These are phyloP conservation scores for Amanita jacksonii DNA, from an alignment of 768 basidiomycete genomes.

Conservation along the genomic window DNA sequence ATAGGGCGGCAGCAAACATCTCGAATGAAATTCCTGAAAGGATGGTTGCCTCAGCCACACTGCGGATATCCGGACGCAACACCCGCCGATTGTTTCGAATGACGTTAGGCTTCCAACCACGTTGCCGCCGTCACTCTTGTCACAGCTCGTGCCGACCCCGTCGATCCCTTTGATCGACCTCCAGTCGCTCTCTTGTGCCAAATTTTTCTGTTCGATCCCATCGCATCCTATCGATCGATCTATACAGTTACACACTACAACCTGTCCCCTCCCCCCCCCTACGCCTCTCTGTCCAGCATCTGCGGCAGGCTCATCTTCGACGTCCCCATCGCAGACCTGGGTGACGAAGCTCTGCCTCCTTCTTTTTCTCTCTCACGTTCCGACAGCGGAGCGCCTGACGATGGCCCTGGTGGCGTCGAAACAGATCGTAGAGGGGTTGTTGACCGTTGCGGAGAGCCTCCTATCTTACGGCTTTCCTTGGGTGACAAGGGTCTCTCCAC, in stretches of 20 bases:
- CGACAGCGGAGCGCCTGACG: background rate
- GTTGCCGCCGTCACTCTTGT: background rate
- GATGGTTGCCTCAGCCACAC: background rate
- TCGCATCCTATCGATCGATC: too few species aligned
- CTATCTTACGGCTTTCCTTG: slow-evolving; percentile 3
- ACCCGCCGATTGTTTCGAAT: background rate
- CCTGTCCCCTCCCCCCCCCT: too few species aligned
- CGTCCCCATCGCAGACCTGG: slow-evolving; percentile 8
- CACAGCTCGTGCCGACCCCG: background rate
- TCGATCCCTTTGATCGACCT: background rate
- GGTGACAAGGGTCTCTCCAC: slow-evolving; percentile 1
- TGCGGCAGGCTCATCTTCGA: slow-evolving; percentile 36
- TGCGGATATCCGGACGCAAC: slow-evolving; percentile 4
- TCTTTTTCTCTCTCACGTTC: slow-evolving; percentile 18
- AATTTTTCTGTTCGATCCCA: background rate
- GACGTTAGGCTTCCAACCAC: background rate
- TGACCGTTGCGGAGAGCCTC: background rate
- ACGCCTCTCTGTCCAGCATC: slow-evolving; percentile 29
- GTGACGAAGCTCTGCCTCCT: slow-evolving; percentile 13
- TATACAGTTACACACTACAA: too few species aligned
- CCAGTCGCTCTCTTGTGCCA: background rate
- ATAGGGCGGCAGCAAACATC: slow-evolving; percentile 3
- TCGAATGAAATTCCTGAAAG: slow-evolving; percentile 1
- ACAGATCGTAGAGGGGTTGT: background rate
- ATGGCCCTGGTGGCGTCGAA: background rate